phyloP scores from a whole-genome alignment of 1,284 basidiomycete species.

The Abortiporus biennis region DNA sequence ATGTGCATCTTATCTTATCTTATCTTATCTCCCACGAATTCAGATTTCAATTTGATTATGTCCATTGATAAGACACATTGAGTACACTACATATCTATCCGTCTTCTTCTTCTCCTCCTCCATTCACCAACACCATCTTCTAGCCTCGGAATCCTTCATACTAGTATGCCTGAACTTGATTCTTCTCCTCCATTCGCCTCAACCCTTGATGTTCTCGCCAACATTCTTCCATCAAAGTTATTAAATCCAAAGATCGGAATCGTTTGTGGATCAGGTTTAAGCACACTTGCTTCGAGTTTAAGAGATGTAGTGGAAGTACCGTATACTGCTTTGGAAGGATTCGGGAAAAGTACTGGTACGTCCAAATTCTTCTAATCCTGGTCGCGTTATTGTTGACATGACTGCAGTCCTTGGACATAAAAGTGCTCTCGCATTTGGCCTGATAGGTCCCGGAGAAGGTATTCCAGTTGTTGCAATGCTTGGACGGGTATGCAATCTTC shows the following conservation, averaged over 20 bases:
- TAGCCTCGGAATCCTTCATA: background rate
- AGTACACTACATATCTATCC: background rate
- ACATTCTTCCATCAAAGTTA: slow-evolving; percentile 36
- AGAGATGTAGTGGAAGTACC: slow-evolving; percentile 49
- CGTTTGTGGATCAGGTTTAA: slow-evolving; percentile 73
- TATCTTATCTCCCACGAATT: too few relatives aligned
- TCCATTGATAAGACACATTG: background rate
- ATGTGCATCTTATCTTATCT: too few relatives aligned
- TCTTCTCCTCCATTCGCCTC: slow-evolving; percentile 27
- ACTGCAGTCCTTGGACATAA: slow-evolving; percentile 65
- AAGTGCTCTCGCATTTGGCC: slow-evolving; percentile 73
- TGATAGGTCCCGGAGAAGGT: slow-evolving; percentile 48
- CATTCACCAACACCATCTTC: background rate
- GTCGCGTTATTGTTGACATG: background rate
- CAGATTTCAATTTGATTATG: too few relatives aligned
- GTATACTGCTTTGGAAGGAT: slow-evolving; percentile 60
- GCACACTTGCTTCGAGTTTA: slow-evolving; percentile 54
- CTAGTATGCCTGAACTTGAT: too few relatives aligned
- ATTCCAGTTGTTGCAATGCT: slow-evolving; percentile 82
- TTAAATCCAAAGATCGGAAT: slow-evolving; percentile 62
- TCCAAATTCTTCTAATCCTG: slow-evolving; percentile 2
- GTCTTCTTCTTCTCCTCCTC: background rate
- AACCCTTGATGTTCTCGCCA: slow-evolving; percentile 31
- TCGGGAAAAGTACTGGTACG: slow-evolving; percentile 69
- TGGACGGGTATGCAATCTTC: slow-evolving; percentile 50